Conservation (phyloP, 2,329 filamentous ascomycete species). For the Pseudogymnoascus sp. region DNA sequence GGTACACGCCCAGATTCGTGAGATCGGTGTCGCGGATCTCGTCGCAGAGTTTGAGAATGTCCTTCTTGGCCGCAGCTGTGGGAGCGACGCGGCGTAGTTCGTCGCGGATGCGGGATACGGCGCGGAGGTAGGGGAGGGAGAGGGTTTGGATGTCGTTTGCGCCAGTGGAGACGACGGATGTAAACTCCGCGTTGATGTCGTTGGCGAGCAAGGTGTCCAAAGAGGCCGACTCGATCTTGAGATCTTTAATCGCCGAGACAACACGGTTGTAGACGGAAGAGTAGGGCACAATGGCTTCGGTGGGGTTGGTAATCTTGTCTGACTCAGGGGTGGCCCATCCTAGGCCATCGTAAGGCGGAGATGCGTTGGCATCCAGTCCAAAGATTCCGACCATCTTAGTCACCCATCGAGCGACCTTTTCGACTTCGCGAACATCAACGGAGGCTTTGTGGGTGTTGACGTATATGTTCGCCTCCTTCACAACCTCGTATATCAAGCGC, state of each 20-base stretch:
- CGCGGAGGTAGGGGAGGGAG: constrained; percentile 49
- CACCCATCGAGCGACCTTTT: constrained; percentile 66
- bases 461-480: constrained; percentile 68
- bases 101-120: constrained; percentile 52
- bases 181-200: constrained; percentile 43
- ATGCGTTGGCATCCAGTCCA: constrained; percentile 60
- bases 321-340: constrained; percentile 46
- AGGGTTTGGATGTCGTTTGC: constrained; percentile 48
- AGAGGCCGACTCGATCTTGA: constrained; percentile 43
- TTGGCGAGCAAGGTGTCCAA: constrained; percentile 40
- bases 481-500: constrained; percentile 68
- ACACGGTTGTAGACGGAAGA: constrained; percentile 41
- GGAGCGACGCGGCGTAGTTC: constrained; percentile 53
- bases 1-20: constrained; percentile 76
- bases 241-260: constrained; percentile 39
- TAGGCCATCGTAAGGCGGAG: constrained; percentile 48
- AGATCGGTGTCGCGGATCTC: constrained; percentile 74
- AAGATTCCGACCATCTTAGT: constrained; percentile 81
- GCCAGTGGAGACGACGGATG: constrained; percentile 39
- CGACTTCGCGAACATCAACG: constrained; percentile 42
- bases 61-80: constrained; percentile 53
- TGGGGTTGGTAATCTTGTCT: constrained; percentile 36
- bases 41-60: constrained; percentile 72
- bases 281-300: constrained; percentile 44
- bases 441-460: constrained; percentile 43